These are phyloP conservation scores for Parachaetomium inaequale DNA, from an alignment of 495 filamentous ascomycete genomes.

Conservation along the genomic window DNA sequence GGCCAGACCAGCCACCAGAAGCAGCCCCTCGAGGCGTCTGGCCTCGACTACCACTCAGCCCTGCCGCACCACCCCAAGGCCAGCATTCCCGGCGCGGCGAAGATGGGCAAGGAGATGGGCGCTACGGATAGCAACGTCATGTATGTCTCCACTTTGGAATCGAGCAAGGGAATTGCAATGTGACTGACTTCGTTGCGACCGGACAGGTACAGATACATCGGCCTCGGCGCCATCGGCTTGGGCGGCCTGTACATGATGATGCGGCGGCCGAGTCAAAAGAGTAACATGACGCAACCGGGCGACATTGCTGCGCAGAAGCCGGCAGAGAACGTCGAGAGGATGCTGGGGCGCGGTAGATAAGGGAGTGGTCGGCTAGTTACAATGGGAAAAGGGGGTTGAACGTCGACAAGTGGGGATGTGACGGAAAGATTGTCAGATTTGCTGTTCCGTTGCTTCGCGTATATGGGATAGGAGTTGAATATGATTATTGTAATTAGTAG, in stretches of 20 bases:
- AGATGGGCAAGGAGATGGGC: slow-evolving; percentile 16
- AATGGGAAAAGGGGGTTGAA: background rate
- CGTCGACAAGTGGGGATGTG: background rate
- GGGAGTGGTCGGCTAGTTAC: no score
- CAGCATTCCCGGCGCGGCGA: background rate
- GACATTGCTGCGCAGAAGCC: background rate
- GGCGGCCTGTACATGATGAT: slow-evolving; percentile 21
- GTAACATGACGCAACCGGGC: background rate
- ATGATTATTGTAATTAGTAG: no score
- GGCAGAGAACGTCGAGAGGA: background rate
- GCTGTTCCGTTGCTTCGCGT: background rate
- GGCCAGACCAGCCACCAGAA: slow-evolving; percentile 18
- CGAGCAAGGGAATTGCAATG: background rate
- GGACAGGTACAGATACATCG: slow-evolving; percentile 12
- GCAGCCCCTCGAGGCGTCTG: slow-evolving; percentile 1
- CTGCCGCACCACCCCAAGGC: slow-evolving; percentile 14
- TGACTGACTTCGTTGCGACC: background rate
- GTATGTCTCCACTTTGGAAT: slow-evolving; percentile 4
- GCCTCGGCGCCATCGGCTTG: slow-evolving; percentile 19
- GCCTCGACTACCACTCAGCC: slow-evolving; percentile 17
- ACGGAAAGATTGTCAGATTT: background rate
- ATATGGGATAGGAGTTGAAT: no score
- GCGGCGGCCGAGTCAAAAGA: background rate
- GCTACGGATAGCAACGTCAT: slow-evolving; percentile 7
- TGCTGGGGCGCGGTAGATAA: slow-evolving; percentile 2